Evolutionary conservation across 2,329 filamentous ascomycete species (phyloP).

Genomic region (Colletotrichum costaricense): DNA sequence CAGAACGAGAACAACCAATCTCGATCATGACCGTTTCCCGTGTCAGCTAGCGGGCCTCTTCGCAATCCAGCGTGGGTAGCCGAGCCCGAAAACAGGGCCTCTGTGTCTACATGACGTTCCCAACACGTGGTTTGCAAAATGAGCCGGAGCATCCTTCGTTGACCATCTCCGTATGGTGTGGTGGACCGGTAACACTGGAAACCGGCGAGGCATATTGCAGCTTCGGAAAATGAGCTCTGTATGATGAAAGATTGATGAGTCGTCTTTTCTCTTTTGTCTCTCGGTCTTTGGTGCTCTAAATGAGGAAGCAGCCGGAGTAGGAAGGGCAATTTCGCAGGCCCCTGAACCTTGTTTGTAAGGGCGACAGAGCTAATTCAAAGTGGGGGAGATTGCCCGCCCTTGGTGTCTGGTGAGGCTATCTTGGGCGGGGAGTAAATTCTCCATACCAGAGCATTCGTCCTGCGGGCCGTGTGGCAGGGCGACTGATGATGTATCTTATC

Average conservation of each 20-base stretch:
- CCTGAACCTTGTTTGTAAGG: slow-evolving; percentile 27
- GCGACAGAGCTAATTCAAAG: slow-evolving; percentile 9
- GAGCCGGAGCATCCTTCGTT: not conserved
- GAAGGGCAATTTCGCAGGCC: slow-evolving; percentile 22
- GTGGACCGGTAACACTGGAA: slow-evolving; percentile 10
- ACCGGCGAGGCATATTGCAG: slow-evolving; percentile 14
- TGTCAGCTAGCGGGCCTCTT: not conserved
- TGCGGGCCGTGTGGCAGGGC: not conserved
- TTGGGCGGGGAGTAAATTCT: not conserved
- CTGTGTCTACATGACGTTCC: slow-evolving; percentile 20
- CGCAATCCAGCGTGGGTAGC: not conserved
- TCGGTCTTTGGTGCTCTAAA: not conserved
- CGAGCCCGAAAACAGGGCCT: slow-evolving; percentile 2
- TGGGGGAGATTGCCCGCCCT: slow-evolving; percentile 15
- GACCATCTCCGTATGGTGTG: not conserved
- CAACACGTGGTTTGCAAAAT: slow-evolving; percentile 20
- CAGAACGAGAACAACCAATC: slow-evolving; percentile 4
- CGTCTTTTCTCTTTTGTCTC: not conserved
- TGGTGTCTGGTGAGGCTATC: slow-evolving; percentile 7
- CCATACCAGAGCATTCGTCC: no score
- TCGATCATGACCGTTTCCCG: slow-evolving; percentile 20
- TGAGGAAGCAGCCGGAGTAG: slow-evolving; percentile 17
- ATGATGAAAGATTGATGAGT: slow-evolving; percentile 16
- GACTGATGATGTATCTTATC: not conserved
- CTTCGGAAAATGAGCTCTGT: slow-evolving; percentile 15